Conservation (phyloP, 2,329 filamentous ascomycete genomes). For the Cytospora piceicola region DNA sequence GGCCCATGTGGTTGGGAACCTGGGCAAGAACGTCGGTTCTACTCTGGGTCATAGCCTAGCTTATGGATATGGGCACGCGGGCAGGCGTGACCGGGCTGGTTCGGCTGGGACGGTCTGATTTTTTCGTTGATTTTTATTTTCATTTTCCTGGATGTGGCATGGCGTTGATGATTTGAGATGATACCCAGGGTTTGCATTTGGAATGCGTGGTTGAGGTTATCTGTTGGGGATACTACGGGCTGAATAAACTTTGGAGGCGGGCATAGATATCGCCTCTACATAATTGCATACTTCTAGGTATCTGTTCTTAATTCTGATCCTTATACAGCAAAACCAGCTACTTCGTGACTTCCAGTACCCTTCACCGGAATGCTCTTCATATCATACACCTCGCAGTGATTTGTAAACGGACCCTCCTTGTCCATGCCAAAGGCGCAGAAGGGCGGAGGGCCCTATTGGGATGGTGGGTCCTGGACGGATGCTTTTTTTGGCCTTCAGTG, state of each 20-base stretch:
- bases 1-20: conserved; percentile 11
- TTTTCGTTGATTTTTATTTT: not conserved
- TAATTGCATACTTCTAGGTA: too few relatives aligned
- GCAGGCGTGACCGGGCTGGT: not conserved
- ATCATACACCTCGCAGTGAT: too few relatives aligned
- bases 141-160: not conserved
- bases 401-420: too few relatives aligned
- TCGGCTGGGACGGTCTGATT: conserved; percentile 8
- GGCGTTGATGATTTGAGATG: not conserved
- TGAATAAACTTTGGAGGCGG: not conserved
- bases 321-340: too few relatives aligned
- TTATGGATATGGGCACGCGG: conserved; percentile 8
- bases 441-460: too few relatives aligned
- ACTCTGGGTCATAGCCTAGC: conserved; percentile 7
- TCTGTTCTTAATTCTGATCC: too few relatives aligned
- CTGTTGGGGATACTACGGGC: not conserved
- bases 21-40: conserved; percentile 5
- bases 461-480: too few relatives aligned
- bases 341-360: too few relatives aligned
- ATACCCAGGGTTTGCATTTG: not conserved
- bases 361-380: too few relatives aligned
- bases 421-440: too few relatives aligned
- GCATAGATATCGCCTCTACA: not conserved
- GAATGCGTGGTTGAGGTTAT: not conserved
- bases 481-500: too few relatives aligned